Evolutionary conservation across 2,329 filamentous ascomycete species (phyloP).

Genomic region (Periglandula ipomoeae): DNA sequence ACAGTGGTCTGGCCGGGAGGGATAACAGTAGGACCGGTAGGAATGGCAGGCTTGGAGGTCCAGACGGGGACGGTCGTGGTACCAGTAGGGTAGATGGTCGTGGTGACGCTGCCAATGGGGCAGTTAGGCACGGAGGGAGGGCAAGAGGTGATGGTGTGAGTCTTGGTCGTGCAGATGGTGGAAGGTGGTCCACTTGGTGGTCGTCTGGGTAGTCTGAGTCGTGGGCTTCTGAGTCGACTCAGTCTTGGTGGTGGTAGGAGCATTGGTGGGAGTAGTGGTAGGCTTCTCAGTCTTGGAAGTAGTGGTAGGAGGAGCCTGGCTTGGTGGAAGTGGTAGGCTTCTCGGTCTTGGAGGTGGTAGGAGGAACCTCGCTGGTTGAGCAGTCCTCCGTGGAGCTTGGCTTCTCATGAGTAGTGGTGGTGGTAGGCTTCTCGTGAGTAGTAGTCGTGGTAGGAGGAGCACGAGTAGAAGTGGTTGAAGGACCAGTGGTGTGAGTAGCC

Average conservation of each 20-base stretch:
- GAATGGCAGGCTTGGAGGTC: background rate
- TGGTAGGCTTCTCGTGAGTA: background rate
- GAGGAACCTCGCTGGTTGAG: background rate
- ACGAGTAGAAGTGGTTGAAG: conserved; percentile 4
- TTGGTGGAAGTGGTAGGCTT: conserved; percentile 1
- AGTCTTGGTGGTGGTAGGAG: conserved; percentile 6
- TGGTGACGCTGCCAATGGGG: conserved; percentile 22
- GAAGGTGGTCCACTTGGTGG: conserved; percentile 19
- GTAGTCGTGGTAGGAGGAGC: conserved; percentile 3
- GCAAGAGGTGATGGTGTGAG: conserved; percentile 24
- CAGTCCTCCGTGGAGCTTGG: conserved; percentile 8
- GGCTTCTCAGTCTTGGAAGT: background rate
- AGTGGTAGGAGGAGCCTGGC: conserved; percentile 6
- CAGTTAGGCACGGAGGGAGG: conserved; percentile 20
- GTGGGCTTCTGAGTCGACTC: too few species aligned
- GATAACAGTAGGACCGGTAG: background rate
- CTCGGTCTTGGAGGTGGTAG: conserved; percentile 7
- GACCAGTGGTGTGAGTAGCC: conserved; percentile 17
- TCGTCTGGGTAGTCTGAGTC: background rate
- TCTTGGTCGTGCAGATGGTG: conserved; percentile 21
- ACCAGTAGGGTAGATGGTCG: conserved; percentile 17
- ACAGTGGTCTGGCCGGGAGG: background rate
- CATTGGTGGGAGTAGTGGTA: background rate
- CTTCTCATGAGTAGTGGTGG: conserved; percentile 6
- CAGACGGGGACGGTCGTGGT: conserved; percentile 19